Evolutionary conservation across 2,329 filamentous ascomycete species (phyloP).

Genomic region (Epichloe festucae): DNA sequence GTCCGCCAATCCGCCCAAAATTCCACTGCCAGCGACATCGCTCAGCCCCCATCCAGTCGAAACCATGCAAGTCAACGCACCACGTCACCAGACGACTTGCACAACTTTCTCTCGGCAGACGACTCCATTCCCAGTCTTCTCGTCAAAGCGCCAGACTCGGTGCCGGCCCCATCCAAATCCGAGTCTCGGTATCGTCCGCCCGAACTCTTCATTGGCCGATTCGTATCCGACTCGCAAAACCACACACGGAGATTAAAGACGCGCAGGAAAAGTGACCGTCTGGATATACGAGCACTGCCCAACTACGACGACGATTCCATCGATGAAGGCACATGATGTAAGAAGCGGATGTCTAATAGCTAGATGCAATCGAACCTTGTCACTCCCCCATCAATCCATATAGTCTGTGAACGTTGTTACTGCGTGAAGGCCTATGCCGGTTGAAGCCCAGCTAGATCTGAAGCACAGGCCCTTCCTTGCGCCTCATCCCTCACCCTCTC

Average conservation of each 20-base stretch:
- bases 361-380: background rate
- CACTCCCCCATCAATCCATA: too few relatives aligned
- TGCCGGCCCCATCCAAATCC: background rate
- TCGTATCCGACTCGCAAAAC: conserved; percentile 9
- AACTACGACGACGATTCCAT: conserved; percentile 21
- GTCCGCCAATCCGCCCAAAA: background rate
- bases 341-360: background rate
- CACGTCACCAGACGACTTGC: background rate
- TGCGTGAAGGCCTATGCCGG: too few relatives aligned
- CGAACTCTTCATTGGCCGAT: conserved; percentile 17
- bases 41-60: conserved; percentile 4
- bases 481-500: too few relatives aligned
- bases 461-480: too few relatives aligned
- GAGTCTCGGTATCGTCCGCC: conserved; percentile 4
- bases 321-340: conserved; percentile 9
- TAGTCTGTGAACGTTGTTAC: too few relatives aligned
- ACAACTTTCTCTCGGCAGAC: background rate
- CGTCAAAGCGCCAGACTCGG: background rate
- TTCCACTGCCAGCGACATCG: background rate
- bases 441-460: too few relatives aligned
- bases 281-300: conserved; percentile 21
- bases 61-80: background rate
- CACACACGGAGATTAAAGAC: conserved; percentile 7
- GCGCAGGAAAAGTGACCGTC: conserved; percentile 14
- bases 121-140: conserved; percentile 6